Conservation (phyloP, 2,329 filamentous ascomycete species). For the Beauveria pseudobassiana region DNA sequence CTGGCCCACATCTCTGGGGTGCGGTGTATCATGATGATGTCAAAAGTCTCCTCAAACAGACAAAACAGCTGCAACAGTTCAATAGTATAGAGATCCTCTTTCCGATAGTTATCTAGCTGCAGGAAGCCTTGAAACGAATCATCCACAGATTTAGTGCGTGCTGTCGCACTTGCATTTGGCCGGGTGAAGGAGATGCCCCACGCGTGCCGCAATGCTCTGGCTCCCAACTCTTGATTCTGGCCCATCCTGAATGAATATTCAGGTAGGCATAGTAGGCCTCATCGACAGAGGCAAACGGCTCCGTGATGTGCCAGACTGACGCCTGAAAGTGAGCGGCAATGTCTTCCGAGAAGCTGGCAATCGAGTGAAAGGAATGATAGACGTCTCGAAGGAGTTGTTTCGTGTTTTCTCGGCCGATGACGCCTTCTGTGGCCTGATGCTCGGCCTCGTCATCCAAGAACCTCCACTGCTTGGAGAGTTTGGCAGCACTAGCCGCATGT, state of each 20-base stretch:
- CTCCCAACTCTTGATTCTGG: neutral
- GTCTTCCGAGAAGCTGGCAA: neutral
- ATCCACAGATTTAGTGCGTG: conserved; percentile 1
- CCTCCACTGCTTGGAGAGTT: conserved; percentile 13
- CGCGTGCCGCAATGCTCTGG: neutral
- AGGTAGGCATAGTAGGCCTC: conserved; percentile 10
- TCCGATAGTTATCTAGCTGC: neutral
- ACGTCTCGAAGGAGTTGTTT: conserved; percentile 14
- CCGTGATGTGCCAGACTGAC: neutral
- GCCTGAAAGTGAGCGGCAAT: neutral
- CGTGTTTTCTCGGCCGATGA: neutral
- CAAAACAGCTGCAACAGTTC: conserved; percentile 2
- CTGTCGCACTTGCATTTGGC: neutral
- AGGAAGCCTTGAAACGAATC: neutral
- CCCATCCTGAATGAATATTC: neutral
- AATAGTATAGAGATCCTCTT: neutral
- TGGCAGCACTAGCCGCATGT: conserved; percentile 11
- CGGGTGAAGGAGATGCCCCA: neutral
- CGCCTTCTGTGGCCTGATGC: neutral
- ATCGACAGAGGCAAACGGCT: conserved; percentile 2
- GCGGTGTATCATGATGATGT: conserved; percentile 3
- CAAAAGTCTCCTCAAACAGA: conserved; percentile 5
- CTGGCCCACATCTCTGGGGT: conserved; percentile 3
- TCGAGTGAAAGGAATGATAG: conserved; percentile 10
- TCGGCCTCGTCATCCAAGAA: conserved; percentile 11